Conservation (phyloP, 2,329 filamentous ascomycete genomes). For the Exophiala xenobiotica region DNA sequence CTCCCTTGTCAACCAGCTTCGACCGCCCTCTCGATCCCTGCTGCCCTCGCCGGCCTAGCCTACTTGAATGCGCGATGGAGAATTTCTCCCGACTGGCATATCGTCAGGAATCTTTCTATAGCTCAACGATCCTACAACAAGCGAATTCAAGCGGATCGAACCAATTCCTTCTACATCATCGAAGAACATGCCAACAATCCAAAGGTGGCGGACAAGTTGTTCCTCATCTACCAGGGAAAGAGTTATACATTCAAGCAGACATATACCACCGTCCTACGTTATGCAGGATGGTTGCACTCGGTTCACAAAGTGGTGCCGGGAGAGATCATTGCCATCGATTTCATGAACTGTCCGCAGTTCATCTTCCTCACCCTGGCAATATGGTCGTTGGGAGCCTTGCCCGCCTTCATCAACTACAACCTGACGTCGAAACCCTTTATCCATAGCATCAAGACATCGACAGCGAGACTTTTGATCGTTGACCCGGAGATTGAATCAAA, state of each 20-base stretch:
- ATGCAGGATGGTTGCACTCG: constrained; percentile 72
- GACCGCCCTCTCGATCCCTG: constrained; percentile 33
- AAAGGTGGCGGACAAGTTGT: constrained; percentile 50
- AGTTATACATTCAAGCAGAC: constrained; percentile 72
- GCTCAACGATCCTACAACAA: constrained; percentile 44
- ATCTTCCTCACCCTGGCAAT: constrained; percentile 73
- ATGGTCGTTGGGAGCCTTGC: constrained; percentile 79
- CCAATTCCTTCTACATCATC: constrained; percentile 73
- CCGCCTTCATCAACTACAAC: constrained; percentile 85
- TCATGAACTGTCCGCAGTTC: constrained; percentile 77
- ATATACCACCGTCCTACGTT: constrained; percentile 69
- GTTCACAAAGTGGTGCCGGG: constrained; percentile 62
- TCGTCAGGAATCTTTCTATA: constrained; percentile 58
- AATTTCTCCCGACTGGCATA: constrained; percentile 61
- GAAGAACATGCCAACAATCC: constrained; percentile 64
- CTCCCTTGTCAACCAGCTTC: background rate
- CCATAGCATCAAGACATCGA: constrained; percentile 72
- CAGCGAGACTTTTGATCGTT: constrained; percentile 66
- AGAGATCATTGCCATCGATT: constrained; percentile 78
- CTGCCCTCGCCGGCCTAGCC: constrained; percentile 65
- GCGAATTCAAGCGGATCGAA: constrained; percentile 56
- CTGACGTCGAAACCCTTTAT: constrained; percentile 67
- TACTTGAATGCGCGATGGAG: constrained; percentile 74
- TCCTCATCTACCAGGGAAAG: constrained; percentile 67
- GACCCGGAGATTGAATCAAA: constrained; percentile 62